These are phyloP conservation scores for Termitomyces sp. DNA, from an alignment of 768 basidiomycete genomes.

Conservation along the genomic window DNA sequence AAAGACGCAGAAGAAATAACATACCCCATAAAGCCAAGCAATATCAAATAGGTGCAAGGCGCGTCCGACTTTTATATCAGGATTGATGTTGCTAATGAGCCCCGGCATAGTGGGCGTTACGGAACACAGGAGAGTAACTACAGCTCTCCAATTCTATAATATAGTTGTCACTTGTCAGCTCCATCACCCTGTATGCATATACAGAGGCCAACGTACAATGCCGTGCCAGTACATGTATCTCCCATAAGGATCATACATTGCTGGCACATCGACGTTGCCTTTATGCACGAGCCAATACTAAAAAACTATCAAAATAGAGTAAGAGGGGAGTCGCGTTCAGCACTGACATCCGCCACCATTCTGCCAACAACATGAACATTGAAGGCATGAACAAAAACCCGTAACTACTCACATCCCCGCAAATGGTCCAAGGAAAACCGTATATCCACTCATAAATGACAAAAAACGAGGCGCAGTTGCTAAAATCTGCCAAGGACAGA, in stretches of 20 bases:
- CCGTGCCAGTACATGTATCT: conserved; percentile 77
- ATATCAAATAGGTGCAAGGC: conserved; percentile 58
- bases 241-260: conserved; percentile 78
- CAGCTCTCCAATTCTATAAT: conserved; percentile 76
- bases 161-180: background rate
- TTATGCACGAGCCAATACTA: conserved; percentile 78
- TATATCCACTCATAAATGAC: conserved; percentile 78
- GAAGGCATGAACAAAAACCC: background rate
- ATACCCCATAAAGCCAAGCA: conserved; percentile 72
- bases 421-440: conserved; percentile 84
- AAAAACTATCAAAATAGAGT: background rate
- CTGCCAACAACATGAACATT: conserved; percentile 17
- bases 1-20: conserved; percentile 17
- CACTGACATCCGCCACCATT: conserved; percentile 42
- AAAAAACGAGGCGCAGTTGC: conserved; percentile 63
- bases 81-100: conserved; percentile 69
- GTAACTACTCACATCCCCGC: conserved; percentile 38
- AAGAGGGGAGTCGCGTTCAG: background rate
- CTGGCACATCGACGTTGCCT: conserved; percentile 71
- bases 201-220: conserved; percentile 41
- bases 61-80: conserved; percentile 55
- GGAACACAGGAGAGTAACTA: conserved; percentile 59
- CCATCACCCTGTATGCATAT: background rate
- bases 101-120: conserved; percentile 75
- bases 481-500: conserved; percentile 88